Percentiles rank a stretch among this genome's conserved stretches.
phyloP scores from a whole-genome alignment of 202 grass and related monocot species.

The Musa balbisiana region DNA sequence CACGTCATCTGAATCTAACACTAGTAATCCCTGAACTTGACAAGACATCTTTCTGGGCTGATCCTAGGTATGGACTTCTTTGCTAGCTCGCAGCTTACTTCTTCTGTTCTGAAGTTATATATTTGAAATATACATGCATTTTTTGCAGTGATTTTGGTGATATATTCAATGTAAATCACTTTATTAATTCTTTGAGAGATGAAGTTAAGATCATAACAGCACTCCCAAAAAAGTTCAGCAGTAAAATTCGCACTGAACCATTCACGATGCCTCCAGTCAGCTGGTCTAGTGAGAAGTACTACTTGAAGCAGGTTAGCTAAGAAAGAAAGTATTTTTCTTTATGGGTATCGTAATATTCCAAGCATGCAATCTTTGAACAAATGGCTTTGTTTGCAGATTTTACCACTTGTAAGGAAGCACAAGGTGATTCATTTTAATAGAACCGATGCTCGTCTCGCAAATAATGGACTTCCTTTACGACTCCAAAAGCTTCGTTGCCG shows the following conservation, averaged over 20 bases:
- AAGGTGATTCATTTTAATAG: slow-evolving; percentile 6
- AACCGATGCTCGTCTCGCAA: slow-evolving; percentile 2
- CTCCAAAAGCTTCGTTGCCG: slow-evolving; percentile 5
- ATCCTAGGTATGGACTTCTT: slow-evolving; percentile 47
- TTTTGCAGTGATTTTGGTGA: neutral
- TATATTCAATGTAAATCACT: neutral
- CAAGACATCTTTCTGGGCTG: slow-evolving; percentile 40
- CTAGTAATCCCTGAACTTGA: slow-evolving; percentile 16
- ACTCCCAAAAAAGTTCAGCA: neutral
- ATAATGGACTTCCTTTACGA: neutral
- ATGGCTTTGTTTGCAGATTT: neutral
- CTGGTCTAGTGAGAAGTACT: neutral
- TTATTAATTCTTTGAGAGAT: neutral
- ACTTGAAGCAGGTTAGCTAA: too few species aligned
- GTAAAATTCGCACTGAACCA: too few species aligned
- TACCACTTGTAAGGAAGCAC: slow-evolving; percentile 5
- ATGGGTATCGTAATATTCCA: too few species aligned
- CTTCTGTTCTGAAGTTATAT: slow-evolving; percentile 14
- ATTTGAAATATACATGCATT: neutral
- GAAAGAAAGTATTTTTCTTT: too few species aligned
- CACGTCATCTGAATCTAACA: slow-evolving; percentile 82
- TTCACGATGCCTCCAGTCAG: neutral
- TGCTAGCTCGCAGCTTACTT: too few species aligned
- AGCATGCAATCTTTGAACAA: too few species aligned
- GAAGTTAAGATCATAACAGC: neutral